Evolutionary conservation across 805 yeast genomes (phyloP), one percentile per base, ranked within the genome.

Genomic region (Saccharomyces kudriavzevii): DNA sequence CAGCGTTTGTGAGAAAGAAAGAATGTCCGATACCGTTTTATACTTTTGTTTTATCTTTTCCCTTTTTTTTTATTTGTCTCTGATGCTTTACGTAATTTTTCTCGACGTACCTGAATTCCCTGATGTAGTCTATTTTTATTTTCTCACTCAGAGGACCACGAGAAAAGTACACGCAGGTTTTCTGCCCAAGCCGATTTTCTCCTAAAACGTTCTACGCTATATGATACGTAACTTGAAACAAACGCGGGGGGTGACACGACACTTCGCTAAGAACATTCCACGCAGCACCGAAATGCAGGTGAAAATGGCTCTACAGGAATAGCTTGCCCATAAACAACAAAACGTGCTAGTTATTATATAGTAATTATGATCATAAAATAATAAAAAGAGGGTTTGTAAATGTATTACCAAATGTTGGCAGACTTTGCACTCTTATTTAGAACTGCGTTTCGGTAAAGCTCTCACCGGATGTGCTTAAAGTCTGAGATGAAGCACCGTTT

Each of bases 401-500:
- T 35, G 17, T 35, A 24, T 35, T 6, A 17, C 3, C 13, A 17
- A n/a, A 17, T 17, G 24, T 13, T 17, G 11, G 1, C 24, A 10
- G 3, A 17, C 43, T 5, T 35, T 17, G 9, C 9, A 35, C 22
- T 1, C 31, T 5, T 27, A 17, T 48, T 49, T 17, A 57, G 35
- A 66, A 66, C 51, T 65, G 68, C 2, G 53, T 58, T 55, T 77
- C 81, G 3, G 81, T 77, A 45, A 74, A 74, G 31, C 70, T 76
- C 5, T 67, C 66, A 3, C 81, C 80, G 9, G 69, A 63, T 3
- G 77, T 70, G 28, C 74, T 70, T 31, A 59, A 51, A 6, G 80
- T 75, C 40, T 71, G 71, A 0, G 76, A 69, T 14, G 77, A 70
- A 4, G 80, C 76, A 13, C 77, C 74, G 48, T 65, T 67, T 51